Evolutionary conservation across 164 flowering plant genomes (phyloP).

Genomic region (Vitis cinerea): DNA sequence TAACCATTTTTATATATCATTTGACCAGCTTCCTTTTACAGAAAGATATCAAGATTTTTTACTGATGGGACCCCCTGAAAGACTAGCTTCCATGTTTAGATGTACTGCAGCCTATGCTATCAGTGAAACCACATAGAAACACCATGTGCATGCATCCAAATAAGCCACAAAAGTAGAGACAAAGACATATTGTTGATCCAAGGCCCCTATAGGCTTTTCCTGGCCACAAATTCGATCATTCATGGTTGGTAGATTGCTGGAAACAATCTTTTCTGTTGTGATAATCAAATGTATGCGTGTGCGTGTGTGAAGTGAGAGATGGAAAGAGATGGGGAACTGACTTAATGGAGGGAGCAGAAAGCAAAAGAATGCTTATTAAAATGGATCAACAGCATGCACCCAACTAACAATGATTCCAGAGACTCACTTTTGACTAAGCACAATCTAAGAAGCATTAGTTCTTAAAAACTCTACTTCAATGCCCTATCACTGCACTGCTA

Average conservation of each 20-base stretch:
- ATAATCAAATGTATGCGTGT: background rate
- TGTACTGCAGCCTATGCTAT: background rate
- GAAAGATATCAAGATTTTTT: background rate
- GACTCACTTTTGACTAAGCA: conserved; percentile 34
- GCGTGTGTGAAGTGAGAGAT: too few relatives aligned
- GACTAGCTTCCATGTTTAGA: background rate
- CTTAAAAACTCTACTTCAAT: conserved; percentile 13
- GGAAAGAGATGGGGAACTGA: background rate
- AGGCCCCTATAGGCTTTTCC: background rate
- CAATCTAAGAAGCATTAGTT: conserved; percentile 15
- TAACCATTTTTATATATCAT: background rate
- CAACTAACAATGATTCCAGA: conserved; percentile 34
- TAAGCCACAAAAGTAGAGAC: background rate
- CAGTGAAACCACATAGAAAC: background rate
- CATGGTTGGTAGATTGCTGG: background rate
- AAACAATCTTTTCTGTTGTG: background rate
- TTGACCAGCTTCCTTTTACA: conserved; percentile 4
- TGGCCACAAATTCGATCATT: background rate
- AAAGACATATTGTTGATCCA: background rate
- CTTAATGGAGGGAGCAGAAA: conserved; percentile 34
- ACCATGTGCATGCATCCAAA: background rate
- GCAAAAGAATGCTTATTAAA: conserved; percentile 23
- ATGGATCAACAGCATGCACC: conserved; percentile 14
- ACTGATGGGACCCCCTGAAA: background rate
- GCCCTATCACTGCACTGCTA: conserved; percentile 29